Evolutionary conservation across 495 filamentous ascomycete genomes (phyloP), one percentile per base, ranked within the genome.

Genomic region (Letharia lupina): DNA sequence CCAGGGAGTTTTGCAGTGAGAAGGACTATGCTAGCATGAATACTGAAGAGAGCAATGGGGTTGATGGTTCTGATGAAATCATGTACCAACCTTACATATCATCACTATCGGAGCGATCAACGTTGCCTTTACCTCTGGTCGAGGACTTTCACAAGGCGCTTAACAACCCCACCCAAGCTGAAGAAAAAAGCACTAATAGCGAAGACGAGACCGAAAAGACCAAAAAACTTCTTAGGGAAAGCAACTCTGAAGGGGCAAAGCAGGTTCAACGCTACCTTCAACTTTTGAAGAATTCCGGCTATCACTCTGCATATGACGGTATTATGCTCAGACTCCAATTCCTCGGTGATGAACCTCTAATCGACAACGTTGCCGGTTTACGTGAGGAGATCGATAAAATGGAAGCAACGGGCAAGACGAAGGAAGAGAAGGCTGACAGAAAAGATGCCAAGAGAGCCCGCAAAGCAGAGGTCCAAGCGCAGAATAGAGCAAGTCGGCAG

Each of bases 1-100:
- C 58, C 18, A 47, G 69, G 40, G 37, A 45, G 2, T 67, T 65
- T 40, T 70, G 65, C 20, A 62, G 68, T 4, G 68, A 70, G 44
- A 65, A 65, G 40, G 31, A 41, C 18, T 65, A 65, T 39, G 50
- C 62, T 23, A 70, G 57, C 40, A 58, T 65, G 11, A 35, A 42
- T 16, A 41, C 65, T 13, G n/a, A 50, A 18, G 37, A 64, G 6
- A 12, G 20, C 2, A 11, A 23, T 5, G n/a, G 9, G 3, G 11
- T 52, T 28, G 48, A 28, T 13, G 13, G 16, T 13, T 47, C 4
- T 13, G 44, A 47, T 47, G 44, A 47, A 13, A 47, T 20, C 15
- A 4, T 8, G 4, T 11, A 47, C 13, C 44, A 47, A 20, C 20
- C 18, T 20, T n/a, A 4, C 16, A 5, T 13, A 47, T 5, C 18